A percentile compares a stretch with the other conserved stretches of the same genome.
These are phyloP conservation scores for Tetrapisispora arboricola DNA, from an alignment of 805 yeast species.

Conservation along the genomic window DNA sequence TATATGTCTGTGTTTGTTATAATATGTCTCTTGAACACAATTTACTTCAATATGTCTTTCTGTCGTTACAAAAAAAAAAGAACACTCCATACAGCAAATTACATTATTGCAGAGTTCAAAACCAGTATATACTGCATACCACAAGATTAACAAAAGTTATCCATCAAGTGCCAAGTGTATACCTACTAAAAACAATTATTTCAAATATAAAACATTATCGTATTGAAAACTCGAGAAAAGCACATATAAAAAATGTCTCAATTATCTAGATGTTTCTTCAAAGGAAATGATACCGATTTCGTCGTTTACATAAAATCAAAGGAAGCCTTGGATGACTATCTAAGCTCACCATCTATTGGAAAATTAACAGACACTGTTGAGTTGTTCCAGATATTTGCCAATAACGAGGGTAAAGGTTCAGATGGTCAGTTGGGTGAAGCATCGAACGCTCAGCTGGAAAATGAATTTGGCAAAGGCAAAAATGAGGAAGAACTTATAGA, in stretches of 20 bases:
- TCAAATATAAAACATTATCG: no score
- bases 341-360: slow-evolving; percentile 38
- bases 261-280: slow-evolving; percentile 47
- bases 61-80: no score
- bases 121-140: no score
- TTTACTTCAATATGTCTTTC: no score
- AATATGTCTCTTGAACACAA: no score
- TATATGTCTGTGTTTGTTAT: no score
- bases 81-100: no score
- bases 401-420: slow-evolving; percentile 51
- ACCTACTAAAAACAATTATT: neutral
- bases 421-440: slow-evolving; percentile 68
- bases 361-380: slow-evolving; percentile 48
- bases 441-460: slow-evolving; percentile 49
- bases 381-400: slow-evolving; percentile 52
- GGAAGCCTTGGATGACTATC: slow-evolving; percentile 38
- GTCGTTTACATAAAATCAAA: slow-evolving; percentile 51
- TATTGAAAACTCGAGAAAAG: neutral
- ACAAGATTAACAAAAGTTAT: no score
- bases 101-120: no score
- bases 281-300: slow-evolving; percentile 57
- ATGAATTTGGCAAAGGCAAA: slow-evolving; percentile 54
- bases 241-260: slow-evolving; percentile 15
- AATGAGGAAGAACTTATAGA: slow-evolving; percentile 48
- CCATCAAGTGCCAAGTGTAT: no score